These are phyloP conservation scores for Phanerochaete sordida DNA, from an alignment of 768 basidiomycete species.

Conservation along the genomic window DNA sequence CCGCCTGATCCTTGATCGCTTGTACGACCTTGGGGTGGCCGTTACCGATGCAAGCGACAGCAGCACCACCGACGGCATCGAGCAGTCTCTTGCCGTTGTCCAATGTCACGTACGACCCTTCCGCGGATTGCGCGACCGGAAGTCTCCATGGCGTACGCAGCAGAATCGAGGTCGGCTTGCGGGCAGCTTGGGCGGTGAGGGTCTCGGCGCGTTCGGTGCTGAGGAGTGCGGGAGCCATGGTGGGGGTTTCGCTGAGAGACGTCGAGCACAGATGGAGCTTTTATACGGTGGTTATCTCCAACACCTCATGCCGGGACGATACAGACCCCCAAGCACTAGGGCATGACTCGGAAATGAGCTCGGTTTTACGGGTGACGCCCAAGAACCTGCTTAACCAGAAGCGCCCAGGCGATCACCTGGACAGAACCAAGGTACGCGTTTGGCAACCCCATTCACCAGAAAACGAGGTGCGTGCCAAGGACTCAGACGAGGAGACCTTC, in stretches of 20 bases:
- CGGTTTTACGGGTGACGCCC: not conserved
- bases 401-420: not conserved
- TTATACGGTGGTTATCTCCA: constrained; percentile 5
- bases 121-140: constrained; percentile 59
- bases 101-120: constrained; percentile 71
- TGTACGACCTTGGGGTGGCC: constrained; percentile 67
- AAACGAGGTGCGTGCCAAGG: no score
- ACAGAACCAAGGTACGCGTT: not conserved
- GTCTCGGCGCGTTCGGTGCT: not conserved
- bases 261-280: not conserved
- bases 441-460: no score
- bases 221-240: constrained; percentile 14
- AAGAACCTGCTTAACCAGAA: not conserved
- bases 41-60: constrained; percentile 76
- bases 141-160: constrained; percentile 68
- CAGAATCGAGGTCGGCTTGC: constrained; percentile 24
- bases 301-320: constrained; percentile 1
- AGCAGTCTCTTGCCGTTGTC: constrained; percentile 67
- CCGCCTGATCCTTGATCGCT: constrained; percentile 77
- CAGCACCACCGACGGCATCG: constrained; percentile 84
- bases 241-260: not conserved
- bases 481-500: no score
- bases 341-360: not conserved
- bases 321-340: not conserved
- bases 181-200: not conserved